Evolutionary conservation across 345 rosid species (phyloP).

Genomic region (Eucalyptus virginea): DNA sequence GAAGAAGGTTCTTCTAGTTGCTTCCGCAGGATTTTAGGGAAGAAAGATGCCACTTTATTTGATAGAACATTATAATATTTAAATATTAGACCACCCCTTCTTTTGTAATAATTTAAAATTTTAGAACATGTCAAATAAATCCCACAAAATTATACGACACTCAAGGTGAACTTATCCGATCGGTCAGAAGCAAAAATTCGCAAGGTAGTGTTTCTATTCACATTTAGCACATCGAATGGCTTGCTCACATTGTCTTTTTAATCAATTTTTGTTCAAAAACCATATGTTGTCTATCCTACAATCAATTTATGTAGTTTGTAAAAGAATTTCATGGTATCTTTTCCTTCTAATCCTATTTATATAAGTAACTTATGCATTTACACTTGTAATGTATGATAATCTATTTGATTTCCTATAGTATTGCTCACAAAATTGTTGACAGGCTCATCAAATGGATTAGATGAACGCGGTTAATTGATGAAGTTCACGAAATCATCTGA

Average conservation of each 20-base stretch:
- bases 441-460: background rate
- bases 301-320: background rate
- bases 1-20: background rate
- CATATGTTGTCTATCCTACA: background rate
- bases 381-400: background rate
- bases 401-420: background rate
- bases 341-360: background rate
- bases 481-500: background rate
- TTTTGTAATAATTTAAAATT: no score
- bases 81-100: no score
- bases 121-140: no score
- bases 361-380: background rate
- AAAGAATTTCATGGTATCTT: no score
- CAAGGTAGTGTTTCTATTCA: no score
- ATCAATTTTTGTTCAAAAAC: background rate
- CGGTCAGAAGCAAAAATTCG: accelerated
- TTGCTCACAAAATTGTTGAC: background rate
- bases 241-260: no score
- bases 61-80: no score
- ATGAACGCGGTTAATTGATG: accelerated
- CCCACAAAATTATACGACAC: no score
- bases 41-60: background rate
- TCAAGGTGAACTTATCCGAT: no score
- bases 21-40: background rate
- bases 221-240: no score